Evolutionary conservation across 2,329 filamentous ascomycete species (phyloP).

Genomic region (Cylindrodendrum hubeiense): DNA sequence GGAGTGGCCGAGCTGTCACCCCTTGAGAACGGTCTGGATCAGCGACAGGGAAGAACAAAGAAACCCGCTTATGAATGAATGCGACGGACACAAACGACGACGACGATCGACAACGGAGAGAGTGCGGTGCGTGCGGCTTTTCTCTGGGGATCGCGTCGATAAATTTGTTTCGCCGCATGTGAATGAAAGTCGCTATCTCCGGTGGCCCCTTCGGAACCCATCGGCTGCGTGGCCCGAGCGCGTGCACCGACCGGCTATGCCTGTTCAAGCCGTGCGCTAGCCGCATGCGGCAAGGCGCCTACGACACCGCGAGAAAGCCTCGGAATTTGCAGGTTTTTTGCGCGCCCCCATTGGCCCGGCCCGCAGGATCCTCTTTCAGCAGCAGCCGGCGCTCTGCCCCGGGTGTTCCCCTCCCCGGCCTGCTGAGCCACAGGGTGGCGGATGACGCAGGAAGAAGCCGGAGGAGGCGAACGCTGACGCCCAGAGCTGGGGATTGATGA

Average conservation of each 20-base stretch:
- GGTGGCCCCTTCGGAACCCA: constrained; percentile 29
- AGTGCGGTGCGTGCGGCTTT: constrained; percentile 38
- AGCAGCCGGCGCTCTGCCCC: constrained; percentile 16
- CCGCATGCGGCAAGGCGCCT: constrained; percentile 21
- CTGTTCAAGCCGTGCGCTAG: constrained; percentile 23
- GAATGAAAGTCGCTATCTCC: constrained; percentile 46
- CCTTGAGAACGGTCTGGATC: constrained; percentile 10
- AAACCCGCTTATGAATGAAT: background rate
- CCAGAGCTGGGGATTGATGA: constrained; percentile 31
- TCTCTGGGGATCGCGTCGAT: constrained; percentile 31
- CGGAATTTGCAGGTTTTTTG: constrained; percentile 35
- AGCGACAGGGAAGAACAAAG: constrained; percentile 3
- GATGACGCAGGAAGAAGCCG: constrained; percentile 41
- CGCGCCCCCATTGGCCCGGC: constrained; percentile 41
- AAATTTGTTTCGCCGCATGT: constrained; percentile 45
- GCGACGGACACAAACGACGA: constrained; percentile 15
- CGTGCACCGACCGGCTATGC: constrained; percentile 26
- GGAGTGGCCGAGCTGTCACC: constrained; percentile 7
- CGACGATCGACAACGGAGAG: constrained; percentile 9
- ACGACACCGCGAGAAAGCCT: constrained; percentile 46
- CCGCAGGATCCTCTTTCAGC: constrained; percentile 34
- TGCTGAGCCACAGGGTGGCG: constrained; percentile 45
- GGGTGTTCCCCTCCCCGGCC: background rate
- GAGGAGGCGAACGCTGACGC: constrained; percentile 13
- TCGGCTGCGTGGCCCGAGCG: constrained; percentile 41